Percentiles rank a stretch among this genome's conserved stretches.
These are phyloP conservation scores for Alternaria alternata DNA, from an alignment of 2,329 filamentous ascomycete genomes.

Conservation along the genomic window DNA sequence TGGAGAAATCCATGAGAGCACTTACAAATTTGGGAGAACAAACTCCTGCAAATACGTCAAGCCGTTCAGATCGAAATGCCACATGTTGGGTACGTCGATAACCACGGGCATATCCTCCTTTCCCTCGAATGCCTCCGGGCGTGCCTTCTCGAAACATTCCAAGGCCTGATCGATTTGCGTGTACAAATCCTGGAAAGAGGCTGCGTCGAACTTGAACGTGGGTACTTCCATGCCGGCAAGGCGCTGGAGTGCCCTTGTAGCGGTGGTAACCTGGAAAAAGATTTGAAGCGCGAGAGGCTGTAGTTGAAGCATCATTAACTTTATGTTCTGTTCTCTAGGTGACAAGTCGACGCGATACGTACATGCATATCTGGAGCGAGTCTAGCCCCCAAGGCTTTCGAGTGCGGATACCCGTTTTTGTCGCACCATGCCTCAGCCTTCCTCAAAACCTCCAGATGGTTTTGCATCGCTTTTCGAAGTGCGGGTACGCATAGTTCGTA, in stretches of 20 bases:
- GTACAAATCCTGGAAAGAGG: neutral
- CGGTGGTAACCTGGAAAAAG: neutral
- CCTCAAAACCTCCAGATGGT: neutral
- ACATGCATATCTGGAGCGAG: neutral
- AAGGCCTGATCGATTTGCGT: neutral
- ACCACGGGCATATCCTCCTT: neutral
- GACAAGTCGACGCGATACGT: neutral
- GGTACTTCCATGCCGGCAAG: neutral
- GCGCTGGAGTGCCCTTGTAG: neutral
- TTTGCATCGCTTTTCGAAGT: neutral
- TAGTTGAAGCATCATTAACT: neutral
- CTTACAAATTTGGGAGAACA: neutral
- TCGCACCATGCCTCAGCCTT: neutral
- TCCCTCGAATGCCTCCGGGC: neutral
- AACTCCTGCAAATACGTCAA: neutral
- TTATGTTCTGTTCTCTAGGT: neutral
- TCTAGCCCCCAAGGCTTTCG: neutral
- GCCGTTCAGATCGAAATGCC: neutral
- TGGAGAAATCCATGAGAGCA: fast-evolving
- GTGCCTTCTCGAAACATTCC: neutral
- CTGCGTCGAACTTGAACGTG: neutral
- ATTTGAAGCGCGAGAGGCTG: neutral
- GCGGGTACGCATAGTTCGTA: neutral
- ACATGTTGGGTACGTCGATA: neutral
- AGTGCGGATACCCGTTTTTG: neutral